Evolutionary conservation across 1,139 yeast genomes (phyloP), one percentile per base, ranked within the genome.

Genomic region (Hemisphaericaspora xylofermentans): DNA sequence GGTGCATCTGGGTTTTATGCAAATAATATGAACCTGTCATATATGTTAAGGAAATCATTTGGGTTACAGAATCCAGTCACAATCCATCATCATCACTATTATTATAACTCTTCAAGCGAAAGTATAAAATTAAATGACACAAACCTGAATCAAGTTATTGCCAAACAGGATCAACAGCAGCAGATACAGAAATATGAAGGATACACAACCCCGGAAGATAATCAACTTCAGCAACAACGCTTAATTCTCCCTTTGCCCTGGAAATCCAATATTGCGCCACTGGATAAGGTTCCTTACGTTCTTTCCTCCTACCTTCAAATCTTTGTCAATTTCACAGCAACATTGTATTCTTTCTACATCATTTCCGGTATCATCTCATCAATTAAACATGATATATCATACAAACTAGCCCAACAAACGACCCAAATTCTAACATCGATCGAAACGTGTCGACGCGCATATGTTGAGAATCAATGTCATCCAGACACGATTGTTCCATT

Each of bases 401-500:
- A 62, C 42, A 78, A 74, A 48, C 57, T 82, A 44, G 61, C 66
- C 18, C 67, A 66, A 40, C 73, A 71, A 26, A 49, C 70, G 6
- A 57, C 62, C n/a, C 60, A 66, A 27, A 44, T 70, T 2, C 43
- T 68, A 24, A 60, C 70, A 16, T 74, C 71, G 36, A 69, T 74
- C 8, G 74, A 68, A 22, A 64, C 64, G 26, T 84, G 91, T 56
- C 59, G 71, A 15, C 60, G 74, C 24, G 62, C 74, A 10, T 84
- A 78, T 56, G 46, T 60, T 33, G 77, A 69, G 12, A 84, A 84
- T 57, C 62, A 68, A 30, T 84, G 93, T 55, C 42, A 47, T 34
- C 82, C 83, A 1, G 78, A 68, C 3, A 61, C 68, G 3, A 62
- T 79, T n/a, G 81, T 75, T 0, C 86, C 89, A 0, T 84, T 82